Conservation (phyloP, 2,329 filamentous ascomycete species). For the Microsporum ferrugineum region DNA sequence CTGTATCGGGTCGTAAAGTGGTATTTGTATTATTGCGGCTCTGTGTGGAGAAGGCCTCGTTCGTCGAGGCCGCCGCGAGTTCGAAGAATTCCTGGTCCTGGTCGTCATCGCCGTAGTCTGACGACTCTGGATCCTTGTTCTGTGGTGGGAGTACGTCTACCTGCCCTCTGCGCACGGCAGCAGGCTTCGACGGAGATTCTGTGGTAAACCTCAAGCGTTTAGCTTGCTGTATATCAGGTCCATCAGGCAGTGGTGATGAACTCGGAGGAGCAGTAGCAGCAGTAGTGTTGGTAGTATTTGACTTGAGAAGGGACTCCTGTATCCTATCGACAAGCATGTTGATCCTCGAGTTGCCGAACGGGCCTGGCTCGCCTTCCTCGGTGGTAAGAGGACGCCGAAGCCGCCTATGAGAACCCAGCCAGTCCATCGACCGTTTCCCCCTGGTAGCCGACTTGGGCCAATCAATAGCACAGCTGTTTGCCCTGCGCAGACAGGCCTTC, state of each 20-base stretch:
- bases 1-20: not conserved
- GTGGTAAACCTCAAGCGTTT: slow-evolving; percentile 13
- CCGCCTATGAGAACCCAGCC: slow-evolving; percentile 30
- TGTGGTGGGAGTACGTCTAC: not conserved
- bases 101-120: slow-evolving; percentile 40
- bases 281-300: slow-evolving; percentile 17
- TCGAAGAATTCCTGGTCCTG: slow-evolving; percentile 37
- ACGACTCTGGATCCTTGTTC: slow-evolving; percentile 21
- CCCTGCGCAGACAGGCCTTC: slow-evolving; percentile 46
- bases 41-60: slow-evolving; percentile 4
- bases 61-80: slow-evolving; percentile 14
- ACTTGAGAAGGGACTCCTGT: slow-evolving; percentile 38
- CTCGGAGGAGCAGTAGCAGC: slow-evolving; percentile 32
- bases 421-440: slow-evolving; percentile 48
- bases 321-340: slow-evolving; percentile 57
- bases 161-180: not conserved
- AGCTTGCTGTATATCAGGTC: slow-evolving; percentile 21
- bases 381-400: not conserved
- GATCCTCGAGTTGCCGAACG: slow-evolving; percentile 36
- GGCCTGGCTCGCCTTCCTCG: slow-evolving; percentile 14
- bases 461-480: slow-evolving; percentile 57
- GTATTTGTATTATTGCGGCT: not conserved
- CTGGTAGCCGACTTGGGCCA: slow-evolving; percentile 55
- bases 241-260: slow-evolving; percentile 34
- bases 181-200: slow-evolving; percentile 20